Evolutionary conservation across 2,329 filamentous ascomycete species (phyloP), one percentile per base, ranked within the genome.

Genomic region (Trichoderma arundinaceum): DNA sequence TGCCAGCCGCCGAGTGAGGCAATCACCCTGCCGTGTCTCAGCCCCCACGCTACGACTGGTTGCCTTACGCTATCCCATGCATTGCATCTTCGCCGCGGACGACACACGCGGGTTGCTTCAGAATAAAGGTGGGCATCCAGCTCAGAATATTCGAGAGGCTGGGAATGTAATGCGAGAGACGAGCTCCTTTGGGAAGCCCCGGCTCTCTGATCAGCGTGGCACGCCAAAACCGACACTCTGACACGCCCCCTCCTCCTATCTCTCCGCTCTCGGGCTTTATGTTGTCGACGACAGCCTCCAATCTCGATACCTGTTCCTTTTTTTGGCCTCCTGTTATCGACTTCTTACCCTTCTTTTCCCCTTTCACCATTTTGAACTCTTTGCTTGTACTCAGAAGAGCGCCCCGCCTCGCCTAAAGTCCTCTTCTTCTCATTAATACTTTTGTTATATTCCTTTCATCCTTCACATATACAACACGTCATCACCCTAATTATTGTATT

Each of bases 1-100:
- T 13, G 44, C 17, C 15, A 32, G 9, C 9, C 49, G n/a, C 15
- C 19, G 35, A 39, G 35, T 41, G 38, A 51, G 35, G 46, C 46
- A 32, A 52, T 41, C 58, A 28, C 28, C 44, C 57, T 60, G 28
- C 19, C 15, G 44, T 28, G 22, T 61, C 46, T 48, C 58, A 61
- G 58, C 58, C 58, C 39, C 58, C 58, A 13, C 58, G 46, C 58
- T 41, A 52, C 17, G 58, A 41, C 44, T 41, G 38, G 58, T 61
- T 61, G 46, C 58, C 58, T 61, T 61, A 33, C 35, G 46, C 46
- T 41, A 51, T 19, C 13, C 38, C 4, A 2, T 12, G 12, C 46
- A 33, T 43, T 39, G 33, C 12, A 61, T 41, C 38, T 13, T 51
- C 17, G n/a, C 54, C 54, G 54, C 54, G 54, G 10, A 35, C 54